These are phyloP conservation scores for Suillus brevipes DNA, from an alignment of 768 basidiomycete species.

Conservation along the genomic window DNA sequence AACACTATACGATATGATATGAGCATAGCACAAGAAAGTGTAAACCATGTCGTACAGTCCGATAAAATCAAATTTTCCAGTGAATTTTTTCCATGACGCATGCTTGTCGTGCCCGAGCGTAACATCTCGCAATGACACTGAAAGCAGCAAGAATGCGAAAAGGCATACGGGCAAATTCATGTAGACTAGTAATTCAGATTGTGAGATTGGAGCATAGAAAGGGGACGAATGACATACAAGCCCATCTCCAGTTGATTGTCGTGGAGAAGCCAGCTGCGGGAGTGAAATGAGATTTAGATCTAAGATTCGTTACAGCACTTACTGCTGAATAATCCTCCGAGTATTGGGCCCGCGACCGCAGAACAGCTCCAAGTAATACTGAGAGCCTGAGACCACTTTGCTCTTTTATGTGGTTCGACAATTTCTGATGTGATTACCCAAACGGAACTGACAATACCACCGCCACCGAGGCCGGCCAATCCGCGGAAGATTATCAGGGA, in stretches of 20 bases:
- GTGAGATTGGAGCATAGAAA: slow-evolving; percentile 16
- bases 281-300: slow-evolving; percentile 22
- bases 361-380: slow-evolving; percentile 88
- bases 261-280: slow-evolving; percentile 29
- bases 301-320: slow-evolving; percentile 27
- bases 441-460: slow-evolving; percentile 82
- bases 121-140: slow-evolving; percentile 60
- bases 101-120: slow-evolving; percentile 44
- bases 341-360: slow-evolving; percentile 76
- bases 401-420: slow-evolving; percentile 65
- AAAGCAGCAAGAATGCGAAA: slow-evolving; percentile 56
- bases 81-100: slow-evolving; percentile 58
- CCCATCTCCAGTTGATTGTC: slow-evolving; percentile 75
- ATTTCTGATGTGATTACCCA: slow-evolving; percentile 89
- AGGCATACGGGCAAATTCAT: slow-evolving; percentile 79
- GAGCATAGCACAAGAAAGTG: slow-evolving; percentile 17
- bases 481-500: slow-evolving; percentile 70
- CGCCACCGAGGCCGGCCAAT: slow-evolving; percentile 78
- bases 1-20: slow-evolving; percentile 43
- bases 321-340: slow-evolving; percentile 86
- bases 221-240: slow-evolving; percentile 54
- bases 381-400: slow-evolving; percentile 84
- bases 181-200: slow-evolving; percentile 54
- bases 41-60: slow-evolving; percentile 60
- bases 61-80: slow-evolving; percentile 67